These are phyloP conservation scores for Trichoderma hamatum DNA, from an alignment of 2,329 filamentous ascomycete species.

Conservation along the genomic window DNA sequence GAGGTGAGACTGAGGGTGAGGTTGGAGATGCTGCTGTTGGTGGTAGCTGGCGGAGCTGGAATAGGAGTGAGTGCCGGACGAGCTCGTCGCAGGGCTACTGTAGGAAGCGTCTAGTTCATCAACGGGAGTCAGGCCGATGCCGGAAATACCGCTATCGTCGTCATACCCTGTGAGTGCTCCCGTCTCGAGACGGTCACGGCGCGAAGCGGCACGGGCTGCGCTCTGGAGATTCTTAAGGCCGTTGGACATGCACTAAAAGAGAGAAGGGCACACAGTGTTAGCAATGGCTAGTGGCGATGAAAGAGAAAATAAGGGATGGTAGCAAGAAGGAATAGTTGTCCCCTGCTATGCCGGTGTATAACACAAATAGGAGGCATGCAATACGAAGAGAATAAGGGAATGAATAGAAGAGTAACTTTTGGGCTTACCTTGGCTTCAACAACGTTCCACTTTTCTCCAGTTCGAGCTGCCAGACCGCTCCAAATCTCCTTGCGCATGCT, in stretches of 20 bases:
- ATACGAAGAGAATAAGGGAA: background rate
- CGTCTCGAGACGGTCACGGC: constrained; percentile 63
- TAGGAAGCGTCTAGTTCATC: constrained; percentile 62
- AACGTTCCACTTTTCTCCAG: constrained; percentile 82
- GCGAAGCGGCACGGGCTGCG: constrained; percentile 65
- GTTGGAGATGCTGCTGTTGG: constrained; percentile 35
- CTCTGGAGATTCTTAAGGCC: constrained; percentile 80
- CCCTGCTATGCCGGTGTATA: background rate
- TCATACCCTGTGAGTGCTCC: constrained; percentile 53
- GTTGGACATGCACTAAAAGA: constrained; percentile 74
- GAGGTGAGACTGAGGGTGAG: constrained; percentile 30
- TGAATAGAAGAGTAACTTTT: background rate
- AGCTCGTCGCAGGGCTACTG: constrained; percentile 57
- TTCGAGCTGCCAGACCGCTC: constrained; percentile 69
- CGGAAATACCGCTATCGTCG: constrained; percentile 73
- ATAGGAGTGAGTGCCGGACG: constrained; percentile 48
- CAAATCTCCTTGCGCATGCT: constrained; percentile 79
- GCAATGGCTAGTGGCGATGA: background rate
- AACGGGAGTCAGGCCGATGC: constrained; percentile 60
- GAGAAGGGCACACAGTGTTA: constrained; percentile 25
- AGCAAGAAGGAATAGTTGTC: background rate
- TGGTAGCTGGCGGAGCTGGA: constrained; percentile 40
- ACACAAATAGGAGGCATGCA: background rate
- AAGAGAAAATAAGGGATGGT: background rate
- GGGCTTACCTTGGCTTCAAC: constrained; percentile 62